These are phyloP conservation scores for Xylaria sp. DNA, from an alignment of 2,329 filamentous ascomycete genomes.

Conservation along the genomic window DNA sequence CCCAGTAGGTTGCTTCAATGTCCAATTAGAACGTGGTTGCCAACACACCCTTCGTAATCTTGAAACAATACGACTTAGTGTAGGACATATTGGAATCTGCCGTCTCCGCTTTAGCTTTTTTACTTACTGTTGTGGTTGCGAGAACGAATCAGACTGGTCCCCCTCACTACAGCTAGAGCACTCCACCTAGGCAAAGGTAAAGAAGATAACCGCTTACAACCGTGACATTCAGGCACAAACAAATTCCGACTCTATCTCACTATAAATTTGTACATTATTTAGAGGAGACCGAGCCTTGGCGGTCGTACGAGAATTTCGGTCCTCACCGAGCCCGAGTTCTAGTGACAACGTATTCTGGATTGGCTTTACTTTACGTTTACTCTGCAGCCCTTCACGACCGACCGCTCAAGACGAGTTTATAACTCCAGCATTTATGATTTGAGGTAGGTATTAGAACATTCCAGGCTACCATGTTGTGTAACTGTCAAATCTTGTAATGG, in stretches of 20 bases:
- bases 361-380: neutral
- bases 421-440: neutral
- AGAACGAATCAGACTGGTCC: neutral
- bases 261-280: neutral
- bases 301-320: neutral
- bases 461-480: slow-evolving; percentile 15
- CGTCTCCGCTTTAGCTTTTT: slow-evolving; percentile 22
- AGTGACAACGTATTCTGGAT: slow-evolving; percentile 5
- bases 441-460: slow-evolving; percentile 6
- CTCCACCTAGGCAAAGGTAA: slow-evolving; percentile 15
- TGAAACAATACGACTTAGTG: slow-evolving; percentile 28
- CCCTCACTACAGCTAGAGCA: slow-evolving; percentile 1
- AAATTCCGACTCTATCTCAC: neutral
- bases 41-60: slow-evolving; percentile 18
- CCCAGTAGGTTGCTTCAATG: slow-evolving; percentile 12
- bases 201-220: slow-evolving; percentile 28
- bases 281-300: neutral
- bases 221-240: slow-evolving; percentile 25
- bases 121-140: slow-evolving; percentile 9
- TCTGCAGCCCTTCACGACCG: neutral
- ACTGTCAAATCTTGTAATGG: neutral
- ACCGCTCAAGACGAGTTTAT: neutral
- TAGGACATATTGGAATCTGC: slow-evolving; percentile 16
- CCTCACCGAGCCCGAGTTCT: neutral
- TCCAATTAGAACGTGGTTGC: slow-evolving; percentile 23